Base-by-base conservation (phyloP, 257 asterid species). In the Solanum medicagineum region DNA sequence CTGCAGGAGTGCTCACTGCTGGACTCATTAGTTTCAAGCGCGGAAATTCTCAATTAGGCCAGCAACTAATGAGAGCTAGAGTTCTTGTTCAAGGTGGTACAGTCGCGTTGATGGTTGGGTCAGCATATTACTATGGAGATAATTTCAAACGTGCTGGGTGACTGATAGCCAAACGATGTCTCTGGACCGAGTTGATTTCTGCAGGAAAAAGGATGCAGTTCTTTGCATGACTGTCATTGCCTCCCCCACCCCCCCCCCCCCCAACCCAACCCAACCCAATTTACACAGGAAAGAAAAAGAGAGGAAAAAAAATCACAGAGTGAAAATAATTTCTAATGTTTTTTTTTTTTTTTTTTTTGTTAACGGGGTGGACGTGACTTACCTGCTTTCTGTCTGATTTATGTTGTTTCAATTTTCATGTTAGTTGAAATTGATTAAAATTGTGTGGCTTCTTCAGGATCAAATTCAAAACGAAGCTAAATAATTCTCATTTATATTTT, bases 11-110 rank as follows among this genome's bases (percentile, higher is more conserved):
- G 84, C 98, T 97, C 1, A 90, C 95, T 11, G 99, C 98, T 22
- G 99, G 98, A 71, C 91, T 95, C 11, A 87, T 95, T 77, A 95
- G 99, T 90, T 96, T 96, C 93, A 89, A 89, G 87, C 93, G 88
- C 53, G 99, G 98, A 66, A 95, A 94, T 86, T 92, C 99, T 83
- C 89, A 87, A 10, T 84, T 95, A 89, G 98, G 98, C 71, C 99
- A 96, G 91, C 93, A 94, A 91, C 89, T 96, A 86, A 96, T 96
- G 98, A 90, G 98, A 85, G 98, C 98, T 89, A 98, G 98, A 83
- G 99, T 96, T 81, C 98, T 95, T n/a, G 99, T 90, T 32, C 98
- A 96, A 90, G 98, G 98, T 84, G 99, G 95, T 83, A 96, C 99
- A 3, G 98, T 95, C 81, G 98, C 98, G 4, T 87, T 96, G 79